These are phyloP conservation scores for Peronosclerospora sorghi DNA, from an alignment of 352 stramenopile genomes.

Conservation along the genomic window DNA sequence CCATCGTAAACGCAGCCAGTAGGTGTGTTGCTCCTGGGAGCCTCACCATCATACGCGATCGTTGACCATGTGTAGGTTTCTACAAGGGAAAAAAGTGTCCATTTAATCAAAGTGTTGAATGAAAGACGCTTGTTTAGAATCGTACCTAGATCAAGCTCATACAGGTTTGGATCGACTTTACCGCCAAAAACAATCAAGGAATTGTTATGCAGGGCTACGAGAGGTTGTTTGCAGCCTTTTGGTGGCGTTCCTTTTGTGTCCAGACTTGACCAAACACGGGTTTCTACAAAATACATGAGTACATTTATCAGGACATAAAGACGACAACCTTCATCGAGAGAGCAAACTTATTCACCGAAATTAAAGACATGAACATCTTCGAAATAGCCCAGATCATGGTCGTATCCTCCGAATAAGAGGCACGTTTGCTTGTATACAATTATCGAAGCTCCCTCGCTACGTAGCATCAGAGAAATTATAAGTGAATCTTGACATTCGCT, in stretches of 20 bases:
- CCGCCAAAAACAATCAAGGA: constrained; percentile 91
- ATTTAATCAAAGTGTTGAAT: not conserved
- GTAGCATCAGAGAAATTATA: constrained; percentile 9
- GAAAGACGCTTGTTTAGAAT: not conserved
- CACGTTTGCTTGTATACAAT: constrained; percentile 87
- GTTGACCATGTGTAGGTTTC: constrained; percentile 57
- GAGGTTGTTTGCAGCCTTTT: constrained; percentile 89
- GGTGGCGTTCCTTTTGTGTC: constrained; percentile 84
- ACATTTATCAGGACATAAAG: not conserved
- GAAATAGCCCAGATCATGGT: constrained; percentile 90
- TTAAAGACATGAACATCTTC: constrained; percentile 96
- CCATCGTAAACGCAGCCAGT: constrained; percentile 85
- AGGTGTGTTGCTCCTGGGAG: constrained; percentile 87
- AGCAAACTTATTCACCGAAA: constrained; percentile 59
- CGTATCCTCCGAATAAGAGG: constrained; percentile 94
- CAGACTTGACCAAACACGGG: constrained; percentile 83
- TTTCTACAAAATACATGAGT: constrained; percentile 22
- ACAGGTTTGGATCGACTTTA: constrained; percentile 90
- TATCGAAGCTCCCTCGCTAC: constrained; percentile 84
- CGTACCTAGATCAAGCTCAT: constrained; percentile 85
- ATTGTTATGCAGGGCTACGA: constrained; percentile 87
- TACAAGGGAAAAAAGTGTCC: constrained; percentile 4
- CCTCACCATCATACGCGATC: constrained; percentile 46
- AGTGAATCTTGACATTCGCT: not conserved
- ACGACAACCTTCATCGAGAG: not conserved